phyloP scores from a whole-genome alignment of 768 basidiomycete species.

The Rhodosporidiobolus odoratus region DNA sequence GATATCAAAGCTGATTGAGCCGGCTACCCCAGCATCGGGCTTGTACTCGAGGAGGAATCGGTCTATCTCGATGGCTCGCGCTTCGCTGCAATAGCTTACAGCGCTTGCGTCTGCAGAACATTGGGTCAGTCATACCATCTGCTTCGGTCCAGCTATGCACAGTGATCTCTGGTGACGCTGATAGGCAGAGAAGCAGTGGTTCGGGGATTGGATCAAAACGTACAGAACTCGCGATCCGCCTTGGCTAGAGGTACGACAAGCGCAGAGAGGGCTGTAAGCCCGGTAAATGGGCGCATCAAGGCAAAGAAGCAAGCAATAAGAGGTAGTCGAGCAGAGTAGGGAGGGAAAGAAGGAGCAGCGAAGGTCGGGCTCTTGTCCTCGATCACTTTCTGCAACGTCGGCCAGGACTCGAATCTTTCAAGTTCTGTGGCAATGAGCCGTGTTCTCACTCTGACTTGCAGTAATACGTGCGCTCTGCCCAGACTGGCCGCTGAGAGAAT shows the following conservation, averaged over 20 bases:
- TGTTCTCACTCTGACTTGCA: too few relatives aligned
- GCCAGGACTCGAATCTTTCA: too few relatives aligned
- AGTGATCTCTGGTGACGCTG: too few relatives aligned
- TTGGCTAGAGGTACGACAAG: neutral
- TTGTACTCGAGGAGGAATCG: conserved; percentile 34
- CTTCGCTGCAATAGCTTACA: conserved; percentile 26
- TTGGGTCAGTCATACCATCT: too few relatives aligned
- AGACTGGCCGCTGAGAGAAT: too few relatives aligned
- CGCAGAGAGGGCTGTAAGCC: neutral
- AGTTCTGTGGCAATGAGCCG: too few relatives aligned
- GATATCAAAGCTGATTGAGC: conserved; percentile 66
- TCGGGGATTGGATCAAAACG: neutral
- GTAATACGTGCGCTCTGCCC: too few relatives aligned
- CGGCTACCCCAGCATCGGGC: conserved; percentile 1
- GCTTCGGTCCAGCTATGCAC: too few relatives aligned
- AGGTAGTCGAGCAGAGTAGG: too few relatives aligned
- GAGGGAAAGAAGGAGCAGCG: neutral
- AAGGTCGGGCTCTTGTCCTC: neutral
- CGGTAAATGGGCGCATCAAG: neutral
- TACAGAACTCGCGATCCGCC: neutral
- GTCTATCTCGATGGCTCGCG: conserved; percentile 22
- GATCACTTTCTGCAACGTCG: too few relatives aligned
- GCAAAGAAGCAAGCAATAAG: neutral
- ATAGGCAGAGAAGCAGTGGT: neutral
- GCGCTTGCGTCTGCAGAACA: conserved; percentile 14